Evolutionary conservation across 768 basidiomycete species (phyloP).

Genomic region (Terana coerulea): DNA sequence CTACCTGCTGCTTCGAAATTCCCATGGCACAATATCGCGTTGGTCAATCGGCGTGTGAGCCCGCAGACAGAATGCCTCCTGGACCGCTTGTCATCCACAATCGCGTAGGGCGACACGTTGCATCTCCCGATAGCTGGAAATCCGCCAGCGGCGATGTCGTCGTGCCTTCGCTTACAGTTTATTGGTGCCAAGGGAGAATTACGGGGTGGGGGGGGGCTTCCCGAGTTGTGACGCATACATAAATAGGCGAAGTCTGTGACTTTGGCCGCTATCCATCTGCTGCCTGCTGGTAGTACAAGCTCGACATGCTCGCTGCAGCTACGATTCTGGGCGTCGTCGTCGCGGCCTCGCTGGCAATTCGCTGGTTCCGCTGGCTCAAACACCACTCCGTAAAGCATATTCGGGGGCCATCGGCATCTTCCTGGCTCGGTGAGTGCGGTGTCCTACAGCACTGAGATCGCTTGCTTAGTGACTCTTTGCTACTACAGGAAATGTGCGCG

Average conservation of each 20-base stretch:
- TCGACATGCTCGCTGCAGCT: not conserved
- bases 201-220: no score
- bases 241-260: not conserved
- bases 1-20: not conserved
- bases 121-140: not conserved
- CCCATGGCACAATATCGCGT: not conserved
- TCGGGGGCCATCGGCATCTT: conserved; percentile 16
- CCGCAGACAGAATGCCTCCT: not conserved
- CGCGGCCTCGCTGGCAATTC: not conserved
- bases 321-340: not conserved
- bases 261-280: not conserved
- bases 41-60: not conserved
- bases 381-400: conserved; percentile 16
- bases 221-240: not conserved
- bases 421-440: conserved; percentile 16
- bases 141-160: not conserved
- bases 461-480: not conserved
- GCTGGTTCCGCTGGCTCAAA: conserved; percentile 7
- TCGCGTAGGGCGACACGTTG: not conserved
- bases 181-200: no score
- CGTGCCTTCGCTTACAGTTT: not conserved
- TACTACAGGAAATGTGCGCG: conserved; percentile 22
- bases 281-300: not conserved
- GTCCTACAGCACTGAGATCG: not conserved
- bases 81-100: not conserved